These are phyloP conservation scores for Panicum miliaceum DNA, from an alignment of 176 grass and related monocot genomes.

Conservation along the genomic window DNA sequence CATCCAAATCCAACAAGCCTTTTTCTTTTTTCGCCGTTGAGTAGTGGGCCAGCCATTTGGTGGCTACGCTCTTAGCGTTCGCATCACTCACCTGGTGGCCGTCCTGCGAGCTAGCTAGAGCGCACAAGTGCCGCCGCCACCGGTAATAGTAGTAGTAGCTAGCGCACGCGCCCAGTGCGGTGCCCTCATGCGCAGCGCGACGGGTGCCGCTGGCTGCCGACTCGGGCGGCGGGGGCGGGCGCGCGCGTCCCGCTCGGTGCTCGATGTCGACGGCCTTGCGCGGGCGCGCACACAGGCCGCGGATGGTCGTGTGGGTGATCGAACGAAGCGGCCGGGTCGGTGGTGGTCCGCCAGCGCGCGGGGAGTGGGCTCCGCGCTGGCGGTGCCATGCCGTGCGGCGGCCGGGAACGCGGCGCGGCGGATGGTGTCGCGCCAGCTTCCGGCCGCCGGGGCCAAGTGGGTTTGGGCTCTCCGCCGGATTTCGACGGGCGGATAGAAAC, in stretches of 20 bases:
- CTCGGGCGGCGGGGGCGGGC: background rate
- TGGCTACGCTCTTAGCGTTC: background rate
- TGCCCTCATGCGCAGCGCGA: conserved; percentile 15
- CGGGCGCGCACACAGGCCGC: background rate
- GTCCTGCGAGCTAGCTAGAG: conserved; percentile 27
- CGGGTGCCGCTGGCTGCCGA: background rate
- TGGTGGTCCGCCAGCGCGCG: no score
- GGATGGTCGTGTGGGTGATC: no score
- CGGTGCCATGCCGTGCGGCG: conserved; percentile 1
- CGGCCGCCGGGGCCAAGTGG: background rate
- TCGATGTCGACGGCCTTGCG: conserved; percentile 12
- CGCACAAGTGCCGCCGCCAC: conserved; percentile 20
- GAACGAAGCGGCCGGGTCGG: no score
- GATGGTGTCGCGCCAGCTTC: background rate
- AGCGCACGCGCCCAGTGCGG: conserved; percentile 34
- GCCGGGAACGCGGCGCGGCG: background rate
- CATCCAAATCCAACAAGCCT: background rate
- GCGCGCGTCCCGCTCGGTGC: conserved; percentile 16
- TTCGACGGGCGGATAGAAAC: background rate
- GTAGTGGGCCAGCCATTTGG: background rate
- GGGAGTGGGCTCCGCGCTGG: background rate
- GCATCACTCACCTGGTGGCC: no score
- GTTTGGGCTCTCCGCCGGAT: background rate
- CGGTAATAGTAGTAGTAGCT: background rate
- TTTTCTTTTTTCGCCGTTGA: background rate